Percentiles rank a stretch among this genome's conserved stretches.
Evolutionary conservation across 139 green algal genomes (phyloP).

Genomic region (Chlamydomonas sphaeroides): DNA sequence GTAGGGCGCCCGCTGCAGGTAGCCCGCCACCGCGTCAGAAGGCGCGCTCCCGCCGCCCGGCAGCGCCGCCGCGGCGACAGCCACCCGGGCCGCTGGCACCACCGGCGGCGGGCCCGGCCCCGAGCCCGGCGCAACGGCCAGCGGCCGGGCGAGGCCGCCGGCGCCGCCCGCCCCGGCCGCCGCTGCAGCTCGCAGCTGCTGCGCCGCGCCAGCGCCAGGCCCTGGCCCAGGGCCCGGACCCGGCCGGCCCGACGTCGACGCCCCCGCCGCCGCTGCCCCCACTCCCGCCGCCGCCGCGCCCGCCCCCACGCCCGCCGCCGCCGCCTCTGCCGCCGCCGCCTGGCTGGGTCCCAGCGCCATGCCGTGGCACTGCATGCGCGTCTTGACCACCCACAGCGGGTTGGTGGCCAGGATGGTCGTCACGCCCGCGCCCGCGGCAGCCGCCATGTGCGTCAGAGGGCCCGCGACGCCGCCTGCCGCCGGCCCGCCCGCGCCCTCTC

Average conservation of each 20-base stretch:
- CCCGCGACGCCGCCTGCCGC: conserved; percentile 7
- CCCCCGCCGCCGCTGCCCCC: conserved; percentile 75
- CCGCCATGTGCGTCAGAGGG: conserved; percentile 77
- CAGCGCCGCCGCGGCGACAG: no score
- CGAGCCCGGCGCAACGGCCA: not conserved
- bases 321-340: not conserved
- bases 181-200: no score
- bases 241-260: conserved; percentile 82
- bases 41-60: no score
- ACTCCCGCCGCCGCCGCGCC: conserved; percentile 78
- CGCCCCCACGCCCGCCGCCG: conserved; percentile 54
- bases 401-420: conserved; percentile 92
- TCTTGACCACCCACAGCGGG: conserved; percentile 98
- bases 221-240: not conserved
- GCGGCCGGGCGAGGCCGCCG: not conserved
- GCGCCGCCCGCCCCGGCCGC: not conserved
- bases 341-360: no score
- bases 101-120: not conserved
- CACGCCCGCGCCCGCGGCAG: conserved; percentile 85
- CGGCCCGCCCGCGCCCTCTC: not conserved
- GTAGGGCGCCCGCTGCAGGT: no score
- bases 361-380: conserved; percentile 89
- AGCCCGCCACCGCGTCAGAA: no score
- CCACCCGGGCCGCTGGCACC: no score
- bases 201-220: not conserved